Conservation (phyloP, 495 filamentous ascomycete species). For the Lindgomyces ingoldianus region DNA sequence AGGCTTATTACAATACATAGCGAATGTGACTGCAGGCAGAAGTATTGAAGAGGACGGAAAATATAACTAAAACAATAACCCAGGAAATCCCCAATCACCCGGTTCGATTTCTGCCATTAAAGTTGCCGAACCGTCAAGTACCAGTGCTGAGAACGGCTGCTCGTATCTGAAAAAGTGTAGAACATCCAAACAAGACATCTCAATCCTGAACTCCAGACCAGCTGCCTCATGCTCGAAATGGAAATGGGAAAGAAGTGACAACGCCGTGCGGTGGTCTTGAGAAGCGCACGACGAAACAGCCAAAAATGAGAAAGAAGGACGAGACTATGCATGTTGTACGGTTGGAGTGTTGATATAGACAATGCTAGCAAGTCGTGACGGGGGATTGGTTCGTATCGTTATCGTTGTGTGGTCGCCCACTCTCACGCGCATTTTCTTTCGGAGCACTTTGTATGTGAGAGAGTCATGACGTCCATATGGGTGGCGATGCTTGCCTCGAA, state of each 20-base stretch:
- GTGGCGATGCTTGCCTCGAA: neutral
- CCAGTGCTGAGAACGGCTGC: neutral
- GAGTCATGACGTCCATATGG: neutral
- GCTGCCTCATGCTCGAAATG: neutral
- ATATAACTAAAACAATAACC: neutral
- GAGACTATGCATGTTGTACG: slow-evolving; percentile 22
- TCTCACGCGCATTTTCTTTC: neutral
- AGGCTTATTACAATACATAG: slow-evolving; percentile 15
- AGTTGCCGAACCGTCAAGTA: neutral
- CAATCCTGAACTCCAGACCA: neutral
- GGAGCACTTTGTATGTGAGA: neutral
- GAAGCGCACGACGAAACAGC: neutral
- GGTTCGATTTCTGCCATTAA: neutral
- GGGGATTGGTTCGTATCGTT: neutral
- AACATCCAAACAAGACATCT: neutral
- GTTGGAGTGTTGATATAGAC: slow-evolving; percentile 8
- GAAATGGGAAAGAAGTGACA: neutral
- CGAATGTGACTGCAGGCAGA: slow-evolving; percentile 5
- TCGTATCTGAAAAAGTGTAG: neutral
- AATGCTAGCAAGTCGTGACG: slow-evolving; percentile 6
- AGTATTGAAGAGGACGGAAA: neutral
- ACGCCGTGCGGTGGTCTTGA: neutral
- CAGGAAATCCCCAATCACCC: neutral
- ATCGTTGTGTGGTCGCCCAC: slow-evolving; percentile 10
- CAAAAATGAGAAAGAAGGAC: slow-evolving; percentile 9